These are phyloP conservation scores for Chytriomyces sp. DNA, from an alignment of 192 early-diverging fungal genomes.

Conservation along the genomic window DNA sequence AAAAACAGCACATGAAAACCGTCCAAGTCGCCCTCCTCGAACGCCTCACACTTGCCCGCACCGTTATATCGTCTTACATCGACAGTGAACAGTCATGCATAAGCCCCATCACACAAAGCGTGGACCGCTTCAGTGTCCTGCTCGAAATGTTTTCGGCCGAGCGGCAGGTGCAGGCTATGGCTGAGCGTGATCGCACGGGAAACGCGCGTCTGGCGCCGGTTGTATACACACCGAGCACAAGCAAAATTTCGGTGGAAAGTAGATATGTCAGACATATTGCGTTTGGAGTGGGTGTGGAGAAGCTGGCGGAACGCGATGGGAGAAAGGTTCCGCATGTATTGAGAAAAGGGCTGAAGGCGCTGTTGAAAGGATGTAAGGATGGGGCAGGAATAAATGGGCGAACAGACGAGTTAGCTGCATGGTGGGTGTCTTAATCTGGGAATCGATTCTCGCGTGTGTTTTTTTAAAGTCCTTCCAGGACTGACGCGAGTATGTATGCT, in stretches of 20 bases:
- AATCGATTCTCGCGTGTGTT: conserved; percentile 2
- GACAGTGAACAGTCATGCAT: conserved; percentile 34
- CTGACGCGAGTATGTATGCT: conserved; percentile 32
- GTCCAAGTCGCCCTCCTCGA: conserved; percentile 31
- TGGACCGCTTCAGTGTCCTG: conserved; percentile 33
- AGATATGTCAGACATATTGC: background rate
- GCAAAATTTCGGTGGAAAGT: conserved; percentile 8
- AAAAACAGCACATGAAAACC: conserved; percentile 34
- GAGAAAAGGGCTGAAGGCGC: conserved; percentile 31
- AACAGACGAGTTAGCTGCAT: conserved; percentile 33
- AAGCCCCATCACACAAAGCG: conserved; percentile 6
- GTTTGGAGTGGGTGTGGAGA: conserved; percentile 46
- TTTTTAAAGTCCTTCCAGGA: conserved; percentile 14
- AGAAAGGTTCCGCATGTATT: conserved; percentile 36
- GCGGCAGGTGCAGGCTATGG: conserved; percentile 43
- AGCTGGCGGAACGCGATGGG: conserved; percentile 13
- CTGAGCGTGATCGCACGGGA: conserved; percentile 46
- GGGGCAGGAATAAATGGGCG: background rate
- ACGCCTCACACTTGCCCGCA: conserved; percentile 37
- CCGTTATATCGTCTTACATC: conserved; percentile 31
- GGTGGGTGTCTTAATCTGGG: conserved; percentile 34
- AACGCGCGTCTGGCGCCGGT: conserved; percentile 37
- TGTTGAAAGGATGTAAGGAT: conserved; percentile 21
- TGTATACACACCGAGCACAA: conserved; percentile 20
- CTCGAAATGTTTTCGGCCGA: conserved; percentile 45